Evolutionary conservation across 495 filamentous ascomycete genomes (phyloP), one percentile per base, ranked within the genome.

Genomic region (Penicillium parvum): DNA sequence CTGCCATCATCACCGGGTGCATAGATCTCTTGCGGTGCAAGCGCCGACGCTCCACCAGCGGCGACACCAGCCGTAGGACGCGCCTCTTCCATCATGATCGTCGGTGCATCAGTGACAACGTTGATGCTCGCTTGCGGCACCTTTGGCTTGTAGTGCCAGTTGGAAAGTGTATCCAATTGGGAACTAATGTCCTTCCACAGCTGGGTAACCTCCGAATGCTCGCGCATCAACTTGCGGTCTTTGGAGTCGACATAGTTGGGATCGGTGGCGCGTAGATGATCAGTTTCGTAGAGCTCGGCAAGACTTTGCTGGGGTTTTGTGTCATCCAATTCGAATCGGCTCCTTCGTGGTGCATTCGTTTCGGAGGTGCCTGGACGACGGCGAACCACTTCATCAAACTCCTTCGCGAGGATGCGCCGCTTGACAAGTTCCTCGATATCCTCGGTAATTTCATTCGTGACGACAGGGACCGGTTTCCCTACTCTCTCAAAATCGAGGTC

Each of bases 21-120:
- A 60, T 97, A 97, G 26, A 98, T 76, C 62, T 98, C 92, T 63
- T 98, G 92, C 11, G 92, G 92, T 15, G 92, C 92, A 23, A 98
- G 74, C 66, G 83, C 82, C 53, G 83, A 86, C 20, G 81, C 79
- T 22, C 78, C 82, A 36, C 78, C 84, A 18, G 77, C 72, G n/a
- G 88, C 85, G 30, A 82, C 82, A 53, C 79, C 83, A 36, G 81
- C 79, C 27, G 84, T 88, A 5, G 92, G 92, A 47, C 92, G 84
- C 8, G 90, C 92, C 58, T 98, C 92, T 66, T 98, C 92, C 86
- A 97, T 95, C 47, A 73, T 79, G 32, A 97, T 84, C 8, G 86
- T 86, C 8, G 92, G 84, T 5, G 90, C 87, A 68, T 98, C 92
- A 7, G 85, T 76, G 12, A 96, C 83, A 36, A 96, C 84, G 12